A percentile compares a stretch with the other conserved stretches of the same genome.
Evolutionary conservation across 345 rosid genomes (phyloP).

Genomic region (Psidium friedrichsthalianum): DNA sequence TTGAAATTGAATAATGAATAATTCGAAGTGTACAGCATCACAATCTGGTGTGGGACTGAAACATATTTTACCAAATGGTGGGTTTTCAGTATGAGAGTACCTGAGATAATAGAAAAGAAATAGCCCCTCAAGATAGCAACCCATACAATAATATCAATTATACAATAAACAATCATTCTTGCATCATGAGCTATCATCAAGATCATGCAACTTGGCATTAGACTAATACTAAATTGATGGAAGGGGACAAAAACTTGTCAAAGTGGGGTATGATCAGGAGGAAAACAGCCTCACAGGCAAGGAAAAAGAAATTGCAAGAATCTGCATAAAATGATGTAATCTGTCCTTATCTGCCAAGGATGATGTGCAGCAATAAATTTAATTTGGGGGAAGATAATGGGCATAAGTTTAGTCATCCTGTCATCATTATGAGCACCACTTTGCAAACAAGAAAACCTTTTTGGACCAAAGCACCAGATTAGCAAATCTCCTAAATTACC

Average conservation of each 20-base stretch:
- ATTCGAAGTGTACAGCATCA: neutral
- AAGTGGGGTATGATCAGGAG: neutral
- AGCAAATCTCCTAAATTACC: slow-evolving; percentile 8
- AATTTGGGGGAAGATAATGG: neutral
- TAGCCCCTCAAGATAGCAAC: neutral
- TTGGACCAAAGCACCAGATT: neutral
- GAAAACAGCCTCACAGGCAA: neutral
- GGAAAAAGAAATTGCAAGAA: slow-evolving; percentile 2
- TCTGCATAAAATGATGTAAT: slow-evolving; percentile 5
- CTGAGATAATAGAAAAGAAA: neutral
- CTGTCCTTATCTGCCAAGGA: neutral
- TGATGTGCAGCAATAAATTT: neutral
- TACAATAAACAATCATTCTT: neutral
- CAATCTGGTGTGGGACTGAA: neutral
- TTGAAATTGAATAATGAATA: neutral
- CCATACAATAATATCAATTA: neutral
- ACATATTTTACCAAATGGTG: neutral
- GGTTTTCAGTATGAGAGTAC: neutral
- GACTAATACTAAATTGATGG: neutral
- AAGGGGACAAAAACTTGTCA: neutral
- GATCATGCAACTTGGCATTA: neutral
- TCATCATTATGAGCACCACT: neutral
- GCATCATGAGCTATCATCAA: neutral
- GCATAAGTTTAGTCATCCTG: neutral
- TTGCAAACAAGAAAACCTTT: neutral